Conservation (phyloP, 441 rosid species). For the Erysimum cheiri region DNA sequence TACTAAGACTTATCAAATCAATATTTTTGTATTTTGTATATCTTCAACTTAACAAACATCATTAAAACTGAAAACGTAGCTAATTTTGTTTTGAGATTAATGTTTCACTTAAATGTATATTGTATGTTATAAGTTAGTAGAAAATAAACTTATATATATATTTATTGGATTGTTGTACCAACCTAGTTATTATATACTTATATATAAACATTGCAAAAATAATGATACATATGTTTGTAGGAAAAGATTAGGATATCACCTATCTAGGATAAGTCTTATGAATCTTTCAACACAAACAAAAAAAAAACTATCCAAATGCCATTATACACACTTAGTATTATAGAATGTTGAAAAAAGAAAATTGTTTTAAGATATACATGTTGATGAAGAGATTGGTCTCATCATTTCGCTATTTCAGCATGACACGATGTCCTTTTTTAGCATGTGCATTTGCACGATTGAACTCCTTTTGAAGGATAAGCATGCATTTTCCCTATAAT, state of each 20-base stretch:
- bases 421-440: slow-evolving; percentile 31
- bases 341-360: not conserved
- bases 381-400: slow-evolving; percentile 42
- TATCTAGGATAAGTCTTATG: not conserved
- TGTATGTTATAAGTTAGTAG: not conserved
- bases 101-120: not conserved
- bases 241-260: not conserved
- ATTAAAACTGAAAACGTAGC: not conserved
- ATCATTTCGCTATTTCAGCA: slow-evolving; percentile 37
- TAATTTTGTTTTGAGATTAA: too few species aligned
- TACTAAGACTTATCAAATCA: not conserved
- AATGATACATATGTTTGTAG: not conserved
- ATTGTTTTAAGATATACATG: not conserved
- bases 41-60: not conserved
- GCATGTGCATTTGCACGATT: slow-evolving; percentile 43
- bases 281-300: not conserved
- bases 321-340: slow-evolving; percentile 3
- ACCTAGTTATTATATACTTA: not conserved
- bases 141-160: not conserved
- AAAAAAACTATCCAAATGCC: slow-evolving; percentile 2
- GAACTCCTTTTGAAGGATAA: slow-evolving; percentile 17
- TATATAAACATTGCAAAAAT: not conserved
- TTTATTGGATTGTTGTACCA: not conserved
- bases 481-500: slow-evolving; percentile 13
- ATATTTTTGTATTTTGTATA: not conserved